A percentile compares a stretch with the other conserved stretches of the same genome.
These are phyloP conservation scores for Huntiella moniliformis DNA, from an alignment of 2,329 filamentous ascomycete genomes.

Conservation along the genomic window DNA sequence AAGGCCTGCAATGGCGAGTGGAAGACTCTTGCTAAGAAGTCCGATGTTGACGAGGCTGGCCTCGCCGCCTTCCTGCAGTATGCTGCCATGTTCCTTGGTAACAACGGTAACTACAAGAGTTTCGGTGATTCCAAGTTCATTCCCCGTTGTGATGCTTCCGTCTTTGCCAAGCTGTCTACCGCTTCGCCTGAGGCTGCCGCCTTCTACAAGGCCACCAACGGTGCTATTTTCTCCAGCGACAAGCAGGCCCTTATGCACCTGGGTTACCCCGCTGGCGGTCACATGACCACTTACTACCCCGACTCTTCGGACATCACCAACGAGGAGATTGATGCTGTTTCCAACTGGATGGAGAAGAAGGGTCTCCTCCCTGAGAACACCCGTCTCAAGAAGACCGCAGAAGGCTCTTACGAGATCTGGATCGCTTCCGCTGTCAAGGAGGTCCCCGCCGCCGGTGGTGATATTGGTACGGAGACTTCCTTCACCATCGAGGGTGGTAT, in stretches of 20 bases:
- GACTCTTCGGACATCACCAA: constrained; percentile 56
- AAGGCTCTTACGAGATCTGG: constrained; percentile 50
- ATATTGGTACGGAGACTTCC: constrained; percentile 46
- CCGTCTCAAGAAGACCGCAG: constrained; percentile 45
- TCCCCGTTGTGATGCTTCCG: constrained; percentile 46
- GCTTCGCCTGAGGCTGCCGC: constrained; percentile 40
- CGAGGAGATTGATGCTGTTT: constrained; percentile 52
- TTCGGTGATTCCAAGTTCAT: constrained; percentile 76
- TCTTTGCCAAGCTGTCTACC: constrained; percentile 44
- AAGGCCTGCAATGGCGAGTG: constrained; percentile 50
- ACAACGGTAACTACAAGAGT: constrained; percentile 70
- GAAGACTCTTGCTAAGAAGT: constrained; percentile 45
- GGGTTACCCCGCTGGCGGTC: constrained; percentile 54
- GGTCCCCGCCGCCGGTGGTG: constrained; percentile 43
- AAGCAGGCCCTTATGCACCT: constrained; percentile 51
- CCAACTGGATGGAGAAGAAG: constrained; percentile 55
- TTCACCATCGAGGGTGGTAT: constrained; percentile 40
- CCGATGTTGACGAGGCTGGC: constrained; percentile 43
- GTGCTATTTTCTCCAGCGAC: constrained; percentile 52
- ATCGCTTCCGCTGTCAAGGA: constrained; percentile 49
- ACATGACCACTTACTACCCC: constrained; percentile 70
- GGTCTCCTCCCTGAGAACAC: constrained; percentile 60
- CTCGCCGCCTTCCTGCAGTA: constrained; percentile 57
- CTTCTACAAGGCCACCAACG: constrained; percentile 48
- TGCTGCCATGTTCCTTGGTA: constrained; percentile 59